Conservation (phyloP, 306 rosid genomes). For the Senna tora region DNA sequence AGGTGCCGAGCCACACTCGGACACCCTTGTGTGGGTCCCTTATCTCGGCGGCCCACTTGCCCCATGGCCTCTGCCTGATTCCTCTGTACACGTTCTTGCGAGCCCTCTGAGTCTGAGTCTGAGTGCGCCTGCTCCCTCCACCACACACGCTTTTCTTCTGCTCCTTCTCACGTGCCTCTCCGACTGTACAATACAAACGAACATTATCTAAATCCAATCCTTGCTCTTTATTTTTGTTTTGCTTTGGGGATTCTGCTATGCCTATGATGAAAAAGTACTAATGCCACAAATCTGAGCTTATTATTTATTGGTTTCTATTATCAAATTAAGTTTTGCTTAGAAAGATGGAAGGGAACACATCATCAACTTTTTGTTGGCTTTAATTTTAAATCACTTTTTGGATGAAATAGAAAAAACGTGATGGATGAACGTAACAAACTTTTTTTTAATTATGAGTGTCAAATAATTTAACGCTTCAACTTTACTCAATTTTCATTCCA, state of each 20-base stretch:
- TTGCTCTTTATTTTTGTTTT: no score
- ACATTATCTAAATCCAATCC: background rate
- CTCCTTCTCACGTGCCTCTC: constrained; percentile 20
- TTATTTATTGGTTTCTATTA: no score
- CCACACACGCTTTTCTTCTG: constrained; percentile 32
- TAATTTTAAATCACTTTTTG: background rate
- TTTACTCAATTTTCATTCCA: constrained; percentile 26
- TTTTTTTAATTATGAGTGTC: constrained; percentile 1
- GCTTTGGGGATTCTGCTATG: no score
- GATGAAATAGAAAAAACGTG: constrained; percentile 25
- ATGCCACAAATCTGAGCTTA: no score
- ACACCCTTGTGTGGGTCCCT: constrained; percentile 92
- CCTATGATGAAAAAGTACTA: no score
- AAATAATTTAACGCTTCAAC: constrained; percentile 24
- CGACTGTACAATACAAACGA: constrained; percentile 31
- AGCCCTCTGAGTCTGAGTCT: background rate
- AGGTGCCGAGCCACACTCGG: constrained; percentile 96
- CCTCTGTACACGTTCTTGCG: constrained; percentile 89
- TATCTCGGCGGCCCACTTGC: constrained; percentile 98
- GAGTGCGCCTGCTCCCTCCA: background rate
- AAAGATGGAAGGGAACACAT: no score
- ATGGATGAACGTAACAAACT: background rate
- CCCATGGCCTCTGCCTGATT: constrained; percentile 96
- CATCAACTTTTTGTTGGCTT: background rate
- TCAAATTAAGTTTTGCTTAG: background rate